Evolutionary conservation across 1,284 basidiomycete species (phyloP), one percentile per base, ranked within the genome.

Genomic region (Moesziomyces sp.): DNA sequence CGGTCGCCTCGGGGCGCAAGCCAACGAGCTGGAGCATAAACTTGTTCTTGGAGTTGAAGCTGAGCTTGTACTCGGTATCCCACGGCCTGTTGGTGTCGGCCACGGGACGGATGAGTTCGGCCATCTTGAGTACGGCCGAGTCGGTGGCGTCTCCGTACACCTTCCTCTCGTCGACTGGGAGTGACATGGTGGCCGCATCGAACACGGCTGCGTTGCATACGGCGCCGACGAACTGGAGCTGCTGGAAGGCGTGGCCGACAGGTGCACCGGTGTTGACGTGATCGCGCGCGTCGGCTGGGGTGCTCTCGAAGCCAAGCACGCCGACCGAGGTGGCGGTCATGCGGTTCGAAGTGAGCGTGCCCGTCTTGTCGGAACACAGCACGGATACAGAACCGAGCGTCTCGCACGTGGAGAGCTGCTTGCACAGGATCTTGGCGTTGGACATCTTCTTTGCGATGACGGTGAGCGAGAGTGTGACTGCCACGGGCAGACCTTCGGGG

Each of bases 361-460:
- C 90, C 2, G 90, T 92, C 84, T 91, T 91, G 81, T 91, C 90
- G 5, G 90, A 91, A 11, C 89, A 89, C 11, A 91, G 84, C 14
- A 91, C 86, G 0, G 90, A 90, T 45, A 90, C 86, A 0, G 86
- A 84, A 0, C 89, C 89, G 24, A 91, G 86, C 2, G 90, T 91
- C 81, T 91, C 90, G 71, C 90, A 88, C 0, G 88, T 89, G 42
- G 88, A 87, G 55, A 90, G 85, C 65, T 87, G 87, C 74, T 7
- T 91, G 89, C 58, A 89, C 88, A 82, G 86, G 2, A 91, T 90
- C 68, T 91, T 90, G 79, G 90, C 88, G 23, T 87, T 87, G 3
- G 89, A 89, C 90, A 91, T 91, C 47, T 90, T 86, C 82, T 90
- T 89, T 4, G 90, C 90, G 0, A 90, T 90, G 52, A 91, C 90